Base-by-base conservation (phyloP, 108 stramenopile species). In the Pseudonitzschia pungens region DNA sequence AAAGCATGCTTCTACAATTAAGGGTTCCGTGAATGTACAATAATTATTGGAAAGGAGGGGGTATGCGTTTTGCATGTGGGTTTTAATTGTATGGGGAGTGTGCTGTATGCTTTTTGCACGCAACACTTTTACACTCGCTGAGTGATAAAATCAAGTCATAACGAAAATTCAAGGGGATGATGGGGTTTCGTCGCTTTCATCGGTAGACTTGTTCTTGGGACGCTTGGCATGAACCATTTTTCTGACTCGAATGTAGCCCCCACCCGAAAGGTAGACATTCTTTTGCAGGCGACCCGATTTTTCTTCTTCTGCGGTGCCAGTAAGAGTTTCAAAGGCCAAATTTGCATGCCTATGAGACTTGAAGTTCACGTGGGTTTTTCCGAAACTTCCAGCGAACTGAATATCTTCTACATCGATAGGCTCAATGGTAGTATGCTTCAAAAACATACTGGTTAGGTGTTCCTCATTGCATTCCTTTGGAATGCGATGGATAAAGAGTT, bases 281-380 rank as follows among this genome's bases (percentile, higher is more conserved):
- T 96, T 96, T 75, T 96, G 95, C 68, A 85, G 72, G 32, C 91
- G 81, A 42, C 90, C 91, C 18, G 87, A 83, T 68, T 88, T 88
- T 77, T 96, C 95, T 42, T 69, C 43, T 48, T 92, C 87, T 12
- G 80, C 59, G 31, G 85, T 81, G 32, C 84, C 85, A 18, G 80
- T 81, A 43, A 96, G 74, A 27, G 79, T 78, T 43, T 83, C 78
- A 56, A 93, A 96, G 32, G 90, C 92, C 44, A 92, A 65, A 54
- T 82, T 84, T 12, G 92, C 91, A 78, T 92, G 91, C 6, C 75
- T 70, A 6, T 68, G 32, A 3, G 84, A 78, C 16, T 70, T 50
- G 72, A 93, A 96, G 18, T 70, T 81, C 29, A 96, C 86, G 59
- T 81, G 48, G 44, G 85, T 86, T 76, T 92, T 96, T 28, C 92